Conservation (phyloP, 192 early-diverging fungal genomes). For the Backusella westeae region DNA sequence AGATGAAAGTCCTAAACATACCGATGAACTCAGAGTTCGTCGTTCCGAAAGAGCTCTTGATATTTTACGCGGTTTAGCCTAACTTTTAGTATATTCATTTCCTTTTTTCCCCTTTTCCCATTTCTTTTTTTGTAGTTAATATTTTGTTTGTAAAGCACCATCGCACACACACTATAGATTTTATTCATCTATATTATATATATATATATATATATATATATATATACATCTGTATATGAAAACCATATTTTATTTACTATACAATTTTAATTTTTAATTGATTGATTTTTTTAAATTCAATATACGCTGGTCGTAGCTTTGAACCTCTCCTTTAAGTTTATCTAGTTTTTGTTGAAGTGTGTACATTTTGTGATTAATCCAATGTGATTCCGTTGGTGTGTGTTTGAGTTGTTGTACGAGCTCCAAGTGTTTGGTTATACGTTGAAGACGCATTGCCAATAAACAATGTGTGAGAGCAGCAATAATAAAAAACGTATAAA, state of each 20-base stretch:
- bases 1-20: neutral
- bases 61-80: constrained; percentile 8
- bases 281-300: constrained; percentile 1
- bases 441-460: constrained; percentile 1
- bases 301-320: constrained; percentile 5
- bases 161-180: neutral
- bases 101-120: neutral
- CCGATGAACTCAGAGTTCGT: neutral
- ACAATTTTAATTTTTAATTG: constrained; percentile 4
- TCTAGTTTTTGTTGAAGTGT: neutral
- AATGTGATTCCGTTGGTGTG: neutral
- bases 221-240: constrained; percentile 7
- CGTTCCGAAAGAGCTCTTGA: constrained; percentile 6
- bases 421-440: constrained; percentile 3
- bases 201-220: neutral
- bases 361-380: constrained; percentile 7
- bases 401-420: neutral
- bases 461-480: neutral
- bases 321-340: neutral
- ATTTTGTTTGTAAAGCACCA: neutral
- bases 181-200: neutral
- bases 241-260: constrained; percentile 1
- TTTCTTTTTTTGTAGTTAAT: neutral
- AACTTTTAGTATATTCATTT: neutral
- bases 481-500: constrained; percentile 6